These are phyloP conservation scores for Davidsoniella neocaledoniae DNA, from an alignment of 2,329 filamentous ascomycete genomes.

Conservation along the genomic window DNA sequence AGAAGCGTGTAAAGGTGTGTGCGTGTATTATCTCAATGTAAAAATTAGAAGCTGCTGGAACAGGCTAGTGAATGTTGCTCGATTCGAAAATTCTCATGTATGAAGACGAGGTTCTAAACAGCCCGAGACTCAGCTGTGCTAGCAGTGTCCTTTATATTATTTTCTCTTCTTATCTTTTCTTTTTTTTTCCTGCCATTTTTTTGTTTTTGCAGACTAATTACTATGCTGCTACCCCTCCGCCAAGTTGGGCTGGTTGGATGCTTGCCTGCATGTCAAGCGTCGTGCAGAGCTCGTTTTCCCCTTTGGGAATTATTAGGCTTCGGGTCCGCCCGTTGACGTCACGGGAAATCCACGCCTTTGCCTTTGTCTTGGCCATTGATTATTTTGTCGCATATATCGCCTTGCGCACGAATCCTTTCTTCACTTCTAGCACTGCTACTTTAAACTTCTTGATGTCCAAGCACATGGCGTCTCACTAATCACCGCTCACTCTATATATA, in stretches of 20 bases:
- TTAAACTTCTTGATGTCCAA: neutral
- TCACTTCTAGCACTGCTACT: neutral
- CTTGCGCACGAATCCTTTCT: neutral
- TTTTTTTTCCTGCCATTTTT: too few species aligned
- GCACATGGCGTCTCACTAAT: neutral
- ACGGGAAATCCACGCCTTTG: neutral
- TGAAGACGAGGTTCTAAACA: too few species aligned
- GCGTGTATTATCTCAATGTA: too few species aligned
- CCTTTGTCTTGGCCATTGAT: neutral
- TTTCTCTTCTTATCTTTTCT: too few species aligned
- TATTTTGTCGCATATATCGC: neutral
- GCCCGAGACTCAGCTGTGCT: too few species aligned
- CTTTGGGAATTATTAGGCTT: neutral
- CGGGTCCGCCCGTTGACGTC: slow-evolving; percentile 3
- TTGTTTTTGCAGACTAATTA: too few species aligned
- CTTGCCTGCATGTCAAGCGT: too few species aligned
- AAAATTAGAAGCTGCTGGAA: neutral
- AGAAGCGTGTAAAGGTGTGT: slow-evolving; percentile 16
- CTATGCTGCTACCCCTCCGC: too few species aligned
- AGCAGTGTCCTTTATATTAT: too few species aligned
- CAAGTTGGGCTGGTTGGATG: too few species aligned
- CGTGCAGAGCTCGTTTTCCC: slow-evolving; percentile 2
- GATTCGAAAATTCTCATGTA: too few species aligned
- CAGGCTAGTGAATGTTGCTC: neutral
- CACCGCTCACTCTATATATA: neutral